Evolutionary conservation across 2,329 filamentous ascomycete genomes (phyloP), one percentile per base, ranked within the genome.

Genomic region (Stachybotrys echinatus): DNA sequence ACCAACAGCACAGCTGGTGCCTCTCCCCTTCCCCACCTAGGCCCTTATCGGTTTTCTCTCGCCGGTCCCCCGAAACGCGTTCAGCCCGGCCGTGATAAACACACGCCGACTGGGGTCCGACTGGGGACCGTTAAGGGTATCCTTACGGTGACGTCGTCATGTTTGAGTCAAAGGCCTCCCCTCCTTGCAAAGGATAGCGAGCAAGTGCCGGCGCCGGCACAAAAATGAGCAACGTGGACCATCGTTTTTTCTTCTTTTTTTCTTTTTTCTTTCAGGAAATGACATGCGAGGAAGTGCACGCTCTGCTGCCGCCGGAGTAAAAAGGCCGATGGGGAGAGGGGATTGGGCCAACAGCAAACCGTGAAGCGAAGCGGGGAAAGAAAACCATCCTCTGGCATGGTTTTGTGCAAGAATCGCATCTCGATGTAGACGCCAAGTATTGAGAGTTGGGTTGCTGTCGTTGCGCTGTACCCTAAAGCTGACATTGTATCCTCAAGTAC

Each of bases 401-500:
- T 49, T 49, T 61, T 58, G 56, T 57, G 54, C 23, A 47, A 59
- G 55, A 62, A 57, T 61, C 43, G 59, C 60, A 62, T 62, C 45
- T 54, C 22, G 40, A 49, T 23, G 47, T 44, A 39, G 44, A 39
- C 22, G 44, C 19, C 23, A 42, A 48, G 43, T 31, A 45, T 18
- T 48, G 42, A 48, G 48, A 48, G 45, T 47, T 48, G 14, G 43
- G 31, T 31, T 39, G 42, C 42, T 43, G 44, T 42, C 51, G 47
- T 38, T 27, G 50, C 43, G 27, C 14, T n/a, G n/a, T n/a, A 48
- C 44, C 31, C 31, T 37, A 22, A 37, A 12, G 37, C n/a, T 21
- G 7, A 20, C 39, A 48, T 53, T 42, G 53, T 52, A 46, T 37
- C 48, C 38, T 46, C 48, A 40, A 42, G 48, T 49, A 43, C 42